Evolutionary conservation across 2,329 filamentous ascomycete species (phyloP).

Genomic region (Exophiala lecanii-corni): DNA sequence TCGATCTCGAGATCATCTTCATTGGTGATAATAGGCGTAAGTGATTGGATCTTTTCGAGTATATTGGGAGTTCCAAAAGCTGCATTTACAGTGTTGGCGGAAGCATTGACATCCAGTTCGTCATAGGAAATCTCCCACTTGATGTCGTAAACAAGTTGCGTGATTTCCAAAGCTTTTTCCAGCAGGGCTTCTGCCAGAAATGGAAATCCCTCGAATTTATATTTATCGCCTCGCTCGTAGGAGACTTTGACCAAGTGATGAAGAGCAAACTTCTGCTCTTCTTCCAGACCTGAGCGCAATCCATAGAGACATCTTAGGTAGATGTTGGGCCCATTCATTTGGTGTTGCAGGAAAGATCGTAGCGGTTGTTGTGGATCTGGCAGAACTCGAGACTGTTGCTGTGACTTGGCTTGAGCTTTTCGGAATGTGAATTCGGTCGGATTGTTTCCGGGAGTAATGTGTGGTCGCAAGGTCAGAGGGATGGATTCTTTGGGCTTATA

Average conservation of each 20-base stretch:
- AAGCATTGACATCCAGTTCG: constrained; percentile 47
- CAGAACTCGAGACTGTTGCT: constrained; percentile 5
- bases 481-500: constrained; percentile 65
- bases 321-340: constrained; percentile 77
- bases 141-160: constrained; percentile 73
- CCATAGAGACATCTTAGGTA: constrained; percentile 84
- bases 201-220: constrained; percentile 87
- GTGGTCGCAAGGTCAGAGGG: constrained; percentile 64
- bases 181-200: constrained; percentile 83
- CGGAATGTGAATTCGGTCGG: constrained; percentile 62
- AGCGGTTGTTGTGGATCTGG: constrained; percentile 19
- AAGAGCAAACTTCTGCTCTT: constrained; percentile 87
- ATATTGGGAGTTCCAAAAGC: constrained; percentile 65
- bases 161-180: constrained; percentile 75
- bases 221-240: constrained; percentile 90
- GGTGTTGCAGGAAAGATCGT: constrained; percentile 31
- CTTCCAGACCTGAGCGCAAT: constrained; percentile 69
- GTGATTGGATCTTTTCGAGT: constrained; percentile 63
- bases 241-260: constrained; percentile 95
- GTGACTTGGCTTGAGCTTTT: constrained; percentile 30
- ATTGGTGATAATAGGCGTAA: constrained; percentile 56
- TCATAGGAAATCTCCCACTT: constrained; percentile 76
- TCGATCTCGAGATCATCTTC: constrained; percentile 41
- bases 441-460: constrained; percentile 70
- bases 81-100: constrained; percentile 59